These are phyloP conservation scores for Coelastrella sp. DNA, from an alignment of 139 green algal species.

Conservation along the genomic window DNA sequence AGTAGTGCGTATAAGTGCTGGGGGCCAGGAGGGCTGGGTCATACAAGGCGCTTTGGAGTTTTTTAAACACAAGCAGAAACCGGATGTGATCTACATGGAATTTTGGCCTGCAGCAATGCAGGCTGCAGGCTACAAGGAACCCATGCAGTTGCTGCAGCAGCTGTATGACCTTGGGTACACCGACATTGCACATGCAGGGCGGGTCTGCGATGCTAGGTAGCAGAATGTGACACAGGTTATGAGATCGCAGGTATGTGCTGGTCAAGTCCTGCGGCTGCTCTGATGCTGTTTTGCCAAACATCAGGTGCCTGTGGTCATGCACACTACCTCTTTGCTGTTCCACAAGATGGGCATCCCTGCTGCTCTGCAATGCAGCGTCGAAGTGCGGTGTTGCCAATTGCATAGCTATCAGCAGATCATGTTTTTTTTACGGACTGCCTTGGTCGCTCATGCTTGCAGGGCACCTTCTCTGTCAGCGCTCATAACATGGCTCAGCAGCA, in stretches of 20 bases:
- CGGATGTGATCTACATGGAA: conserved; percentile 78
- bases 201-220: conserved; percentile 86
- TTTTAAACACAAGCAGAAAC: conserved; percentile 48
- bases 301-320: background rate
- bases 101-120: conserved; percentile 68
- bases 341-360: too few relatives aligned
- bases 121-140: conserved; percentile 50
- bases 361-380: too few relatives aligned
- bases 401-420: too few relatives aligned
- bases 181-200: conserved; percentile 79
- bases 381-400: too few relatives aligned
- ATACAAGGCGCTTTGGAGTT: conserved; percentile 68
- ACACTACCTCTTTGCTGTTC: background rate
- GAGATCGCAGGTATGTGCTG: background rate
- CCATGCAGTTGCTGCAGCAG: conserved; percentile 63
- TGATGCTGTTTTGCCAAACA: background rate
- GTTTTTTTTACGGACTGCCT: too few relatives aligned
- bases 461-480: background rate
- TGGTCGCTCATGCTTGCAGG: background rate
- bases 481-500: conserved; percentile 54
- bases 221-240: conserved; percentile 70
- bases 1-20: conserved; percentile 66
- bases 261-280: background rate
- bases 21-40: conserved; percentile 78
- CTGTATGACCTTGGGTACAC: conserved; percentile 79